Evolutionary conservation across 2,329 filamentous ascomycete species (phyloP), one percentile per base, ranked within the genome.

Genomic region (Coccinonectria pachysandricola): DNA sequence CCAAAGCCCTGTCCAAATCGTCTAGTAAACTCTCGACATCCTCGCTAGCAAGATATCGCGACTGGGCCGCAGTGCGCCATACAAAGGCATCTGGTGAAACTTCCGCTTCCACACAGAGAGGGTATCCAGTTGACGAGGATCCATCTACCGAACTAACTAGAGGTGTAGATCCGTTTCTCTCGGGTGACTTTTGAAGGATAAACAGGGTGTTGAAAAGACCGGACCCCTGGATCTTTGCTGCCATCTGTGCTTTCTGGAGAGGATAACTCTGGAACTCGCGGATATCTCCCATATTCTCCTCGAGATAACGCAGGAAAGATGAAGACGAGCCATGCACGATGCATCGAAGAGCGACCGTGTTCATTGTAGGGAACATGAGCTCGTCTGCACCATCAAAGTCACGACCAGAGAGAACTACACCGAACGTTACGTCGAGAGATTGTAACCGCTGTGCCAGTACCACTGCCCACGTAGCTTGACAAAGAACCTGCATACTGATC

Each of bases 341-440:
- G 2, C 69, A 69, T 8, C 86, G 68, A 6, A 93, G 63, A 0
- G 79, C 71, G 0, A 94, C 75, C 0, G 87, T 94, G 46, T 93
- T 95, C 82, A 95, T 94, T 0, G 81, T 84, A 0, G 87, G 88
- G 43, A 94, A 95, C 46, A 87, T 64, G 8, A 88, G 54, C 14
- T 70, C 53, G 21, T 80, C 70, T 0, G 74, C 69, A 10, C 71
- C 67, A 23, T 81, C 76, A 7, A 73, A 75, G 30, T 91, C 83
- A n/a, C 88, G 71, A 10, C 88, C 87, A 0, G 85, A 86, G 8
- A 94, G 62, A 1, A 95, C 79, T 1, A 83, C 71, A 1, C 88
- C 88, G 46, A 91, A 94, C 0, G 75, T 67, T 4, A 93, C 69
- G 38, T 94, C 86, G 0, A 92, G 65, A 1, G 68, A 70, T 3